Base-by-base conservation (phyloP, 352 stramenopile species). In the Thalassiosira mediterranea region DNA sequence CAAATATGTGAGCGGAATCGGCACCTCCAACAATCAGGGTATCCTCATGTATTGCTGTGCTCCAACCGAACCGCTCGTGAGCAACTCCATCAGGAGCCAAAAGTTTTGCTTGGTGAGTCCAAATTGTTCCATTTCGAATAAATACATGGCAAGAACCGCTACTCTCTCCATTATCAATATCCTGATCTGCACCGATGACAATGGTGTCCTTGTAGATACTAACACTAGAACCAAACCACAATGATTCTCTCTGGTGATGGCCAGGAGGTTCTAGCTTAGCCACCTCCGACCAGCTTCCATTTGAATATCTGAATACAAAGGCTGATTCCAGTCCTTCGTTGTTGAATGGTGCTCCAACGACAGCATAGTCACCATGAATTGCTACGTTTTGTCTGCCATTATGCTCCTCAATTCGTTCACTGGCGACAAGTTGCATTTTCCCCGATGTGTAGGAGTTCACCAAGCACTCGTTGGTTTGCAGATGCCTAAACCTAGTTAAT, bases 91-190 rank as follows among this genome's bases (percentile, higher is more conserved):
- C 52, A 31, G 28, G 26, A 25, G 52, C 13, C 34, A 42, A 46
- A 11, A 62, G 58, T 21, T 67, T 67, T 25, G 40, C 38, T 31
- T 42, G 25, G n/a, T 67, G 15, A 34, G 21, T 67, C 38, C 58
- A 67, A 19, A 7, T 53, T 5, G 5, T n/a, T 53, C 44, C 44
- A 53, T 11, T 42, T 23, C 52, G 52, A 62, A 56, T n/a, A 23
- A 53, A 67, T 7, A 67, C 31, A 25, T 67, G 49, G 1, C 17
- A 32, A 23, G 15, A 32, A 15, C 58, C 58, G 19, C 17, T 53
- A 28, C 19, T 53, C 10, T 44, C 10, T 11, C 19, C 31, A 8
- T 56, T 56, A 23, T 56, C 21, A 37, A 26, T 2, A 28, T 46
- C 54, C 4, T 28, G 4, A 15, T 17, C 23, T 5, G 52, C 52